phyloP scores from a whole-genome alignment of 495 filamentous ascomycete species.

The Penicillium parvum region DNA sequence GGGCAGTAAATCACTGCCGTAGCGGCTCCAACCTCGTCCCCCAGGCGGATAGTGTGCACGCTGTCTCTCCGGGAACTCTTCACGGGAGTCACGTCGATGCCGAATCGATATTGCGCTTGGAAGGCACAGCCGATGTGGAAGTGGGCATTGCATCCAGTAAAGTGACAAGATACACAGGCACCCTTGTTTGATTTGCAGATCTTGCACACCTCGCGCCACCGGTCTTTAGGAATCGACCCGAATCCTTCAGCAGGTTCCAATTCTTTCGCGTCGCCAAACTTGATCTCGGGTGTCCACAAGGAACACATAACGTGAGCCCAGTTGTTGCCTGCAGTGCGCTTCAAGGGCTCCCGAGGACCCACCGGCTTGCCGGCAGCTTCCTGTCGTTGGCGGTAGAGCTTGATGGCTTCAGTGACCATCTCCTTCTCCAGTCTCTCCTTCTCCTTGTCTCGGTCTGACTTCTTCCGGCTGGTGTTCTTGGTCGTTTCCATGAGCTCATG shows the following conservation, averaged over 20 bases:
- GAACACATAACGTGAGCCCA: constrained; percentile 98
- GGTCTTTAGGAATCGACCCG: constrained; percentile 62
- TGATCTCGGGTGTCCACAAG: constrained; percentile 85
- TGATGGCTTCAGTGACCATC: constrained; percentile 64
- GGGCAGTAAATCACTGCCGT: constrained; percentile 85
- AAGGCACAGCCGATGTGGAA: constrained; percentile 91
- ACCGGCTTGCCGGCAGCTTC: constrained; percentile 73
- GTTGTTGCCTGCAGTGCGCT: constrained; percentile 89
- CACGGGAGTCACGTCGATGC: constrained; percentile 86
- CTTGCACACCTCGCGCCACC: constrained; percentile 74
- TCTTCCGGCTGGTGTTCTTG: constrained; percentile 84
- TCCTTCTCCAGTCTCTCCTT: constrained; percentile 83
- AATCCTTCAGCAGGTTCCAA: constrained; percentile 86
- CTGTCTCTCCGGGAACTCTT: constrained; percentile 80
- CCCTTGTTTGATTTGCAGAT: constrained; percentile 66
- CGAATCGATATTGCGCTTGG: constrained; percentile 73
- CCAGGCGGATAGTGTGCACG: constrained; percentile 66
- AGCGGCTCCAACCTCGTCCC: constrained; percentile 70
- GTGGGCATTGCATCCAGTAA: constrained; percentile 62
- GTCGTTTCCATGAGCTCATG: constrained; percentile 81
- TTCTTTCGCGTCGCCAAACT: constrained; percentile 76
- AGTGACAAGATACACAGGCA: constrained; percentile 75
- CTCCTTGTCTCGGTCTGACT: constrained; percentile 85
- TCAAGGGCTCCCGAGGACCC: constrained; percentile 85
- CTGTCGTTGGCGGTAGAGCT: constrained; percentile 78